Percentiles rank a stretch among this genome's conserved stretches.
These are phyloP conservation scores for Globisporangium megalacanthum DNA, from an alignment of 352 stramenopile species.

Conservation along the genomic window DNA sequence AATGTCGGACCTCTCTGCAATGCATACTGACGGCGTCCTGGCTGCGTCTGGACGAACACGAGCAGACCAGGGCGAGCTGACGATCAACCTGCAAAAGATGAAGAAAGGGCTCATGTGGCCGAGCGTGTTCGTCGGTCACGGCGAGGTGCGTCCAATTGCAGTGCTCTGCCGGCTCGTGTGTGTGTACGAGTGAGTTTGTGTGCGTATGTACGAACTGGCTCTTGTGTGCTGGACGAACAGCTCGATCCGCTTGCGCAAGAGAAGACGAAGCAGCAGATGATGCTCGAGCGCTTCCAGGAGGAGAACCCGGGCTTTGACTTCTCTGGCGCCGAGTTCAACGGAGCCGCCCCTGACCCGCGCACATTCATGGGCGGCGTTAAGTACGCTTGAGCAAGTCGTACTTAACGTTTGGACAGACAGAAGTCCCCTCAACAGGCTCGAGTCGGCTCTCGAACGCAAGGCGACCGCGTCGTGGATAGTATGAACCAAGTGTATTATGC, in stretches of 20 bases:
- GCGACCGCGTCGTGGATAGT: too few relatives aligned
- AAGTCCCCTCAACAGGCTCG: too few relatives aligned
- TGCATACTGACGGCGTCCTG: neutral
- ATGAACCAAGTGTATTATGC: too few relatives aligned
- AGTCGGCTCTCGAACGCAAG: too few relatives aligned
- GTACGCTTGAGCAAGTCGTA: slow-evolving; percentile 41
- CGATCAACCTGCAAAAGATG: slow-evolving; percentile 94
- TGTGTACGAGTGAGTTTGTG: neutral
- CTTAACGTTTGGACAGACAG: too few relatives aligned
- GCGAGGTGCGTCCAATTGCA: slow-evolving; percentile 34
- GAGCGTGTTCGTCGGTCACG: slow-evolving; percentile 83
- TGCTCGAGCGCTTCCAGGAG: slow-evolving; percentile 97
- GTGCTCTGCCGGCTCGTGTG: neutral
- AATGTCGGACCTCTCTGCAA: neutral
- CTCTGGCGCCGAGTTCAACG: slow-evolving; percentile 96
- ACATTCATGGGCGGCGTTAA: slow-evolving; percentile 97
- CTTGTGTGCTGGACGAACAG: slow-evolving; percentile 14
- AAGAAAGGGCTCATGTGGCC: slow-evolving; percentile 95
- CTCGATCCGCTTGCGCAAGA: slow-evolving; percentile 90
- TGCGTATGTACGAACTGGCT: neutral
- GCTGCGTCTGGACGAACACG: slow-evolving; percentile 12
- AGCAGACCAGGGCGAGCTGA: slow-evolving; percentile 83
- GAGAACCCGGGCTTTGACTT: slow-evolving; percentile 99
- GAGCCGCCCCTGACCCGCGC: slow-evolving; percentile 91
- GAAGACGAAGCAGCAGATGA: slow-evolving; percentile 94